Evolutionary conservation across 2,329 filamentous ascomycete species (phyloP), one percentile per base, ranked within the genome.

Genomic region (Aspergillus quadrilineatus): DNA sequence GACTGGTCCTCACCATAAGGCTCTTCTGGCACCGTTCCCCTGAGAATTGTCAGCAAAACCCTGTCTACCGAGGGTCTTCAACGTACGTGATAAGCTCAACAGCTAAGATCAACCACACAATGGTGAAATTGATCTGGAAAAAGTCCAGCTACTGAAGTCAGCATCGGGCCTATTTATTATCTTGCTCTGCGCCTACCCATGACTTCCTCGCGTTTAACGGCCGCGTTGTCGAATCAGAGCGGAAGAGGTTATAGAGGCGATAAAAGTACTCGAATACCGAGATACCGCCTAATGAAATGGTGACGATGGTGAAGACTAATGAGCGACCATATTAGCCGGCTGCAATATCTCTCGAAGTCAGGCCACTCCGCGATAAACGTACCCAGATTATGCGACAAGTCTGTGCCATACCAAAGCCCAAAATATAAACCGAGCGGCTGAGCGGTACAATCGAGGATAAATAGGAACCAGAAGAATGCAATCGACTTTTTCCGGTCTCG

Each of bases 391-490:
- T 73, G 71, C 41, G 73, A 73, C 32, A 86, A 66, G 59, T 75
- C 72, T 8, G 82, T 81, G 60, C 76, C 77, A 60, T 85, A 85
- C 81, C 82, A 85, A 37, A 87, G 73, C 48, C 79, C 76, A 73
- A 83, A 87, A 71, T 86, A 87, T 2, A 87, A 74, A 3, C 76
- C 79, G 57, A 86, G 76, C 15, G 84, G 84, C 70, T 85, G 81
- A 55, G 75, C 79, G 57, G 85, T 74, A 50, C 80, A 82, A 70
- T 87, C 84, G 56, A 86, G 64, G 22, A 86, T 66, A 55, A 86
- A 83, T 41, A 87, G 67, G 0, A 73, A 73, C 84, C 84, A 86
- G 72, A 86, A 86, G 59, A 82, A 71, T 37, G 77, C 72, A 59
- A 86, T 85, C 34, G 78, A 75, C 69, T 78, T 80, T 65, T 83